Percentiles rank a stretch among this genome's conserved stretches.
These are phyloP conservation scores for Nannochloris sp. DNA, from an alignment of 139 green algal genomes.

Conservation along the genomic window DNA sequence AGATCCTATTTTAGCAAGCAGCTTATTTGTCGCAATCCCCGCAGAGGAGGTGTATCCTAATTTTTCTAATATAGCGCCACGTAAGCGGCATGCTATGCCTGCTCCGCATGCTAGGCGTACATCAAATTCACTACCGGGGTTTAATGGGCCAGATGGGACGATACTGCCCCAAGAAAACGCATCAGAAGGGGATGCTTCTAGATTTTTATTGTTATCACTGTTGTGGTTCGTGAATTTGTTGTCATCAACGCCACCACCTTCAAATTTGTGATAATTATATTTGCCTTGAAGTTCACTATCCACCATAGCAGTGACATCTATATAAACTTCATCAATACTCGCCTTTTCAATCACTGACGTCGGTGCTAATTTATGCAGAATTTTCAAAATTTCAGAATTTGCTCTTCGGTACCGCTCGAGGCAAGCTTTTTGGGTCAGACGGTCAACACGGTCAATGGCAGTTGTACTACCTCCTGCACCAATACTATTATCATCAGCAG, in stretches of 20 bases:
- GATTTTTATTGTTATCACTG: neutral
- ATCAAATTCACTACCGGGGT: constrained; percentile 45
- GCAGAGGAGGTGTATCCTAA: constrained; percentile 56
- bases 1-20: constrained; percentile 83
- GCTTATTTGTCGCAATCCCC: constrained; percentile 73
- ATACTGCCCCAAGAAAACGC: constrained; percentile 43
- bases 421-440: constrained; percentile 62
- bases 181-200: neutral
- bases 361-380: constrained; percentile 40
- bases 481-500: neutral
- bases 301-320: constrained; percentile 72
- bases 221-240: no score
- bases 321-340: constrained; percentile 86
- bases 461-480: neutral
- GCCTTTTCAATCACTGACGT: constrained; percentile 59
- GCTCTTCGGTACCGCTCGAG: constrained; percentile 45
- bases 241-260: no score
- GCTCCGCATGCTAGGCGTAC: constrained; percentile 53
- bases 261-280: neutral
- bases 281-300: constrained; percentile 25
- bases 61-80: constrained; percentile 39
- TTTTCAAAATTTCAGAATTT: constrained; percentile 31
- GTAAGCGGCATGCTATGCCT: constrained; percentile 45
- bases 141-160: constrained; percentile 41
- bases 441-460: neutral